Base-by-base conservation (phyloP, 225 moss, liverwort and hornwort genomes). In the Lunularia cruciata region DNA sequence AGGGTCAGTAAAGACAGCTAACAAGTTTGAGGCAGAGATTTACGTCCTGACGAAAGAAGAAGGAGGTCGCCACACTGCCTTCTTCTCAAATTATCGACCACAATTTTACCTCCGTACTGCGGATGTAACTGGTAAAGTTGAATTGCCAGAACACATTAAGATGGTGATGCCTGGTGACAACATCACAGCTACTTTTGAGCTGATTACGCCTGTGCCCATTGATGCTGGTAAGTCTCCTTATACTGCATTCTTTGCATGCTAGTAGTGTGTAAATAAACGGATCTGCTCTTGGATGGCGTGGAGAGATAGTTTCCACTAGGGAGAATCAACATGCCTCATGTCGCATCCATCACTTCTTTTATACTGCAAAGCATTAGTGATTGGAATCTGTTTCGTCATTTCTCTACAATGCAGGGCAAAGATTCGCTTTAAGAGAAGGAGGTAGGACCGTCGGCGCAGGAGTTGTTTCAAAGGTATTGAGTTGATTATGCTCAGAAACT, bases 91-190 rank as follows among this genome's bases (percentile, higher is more conserved):
- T 72, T 96, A 96, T 69, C 83, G 88, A 35, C 92, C 95, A 59
- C 95, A 96, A 62, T 92, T 96, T 59, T 96, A 96, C 82, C 81
- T 92, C 72, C 88, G 92, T 25, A 92, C 87, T 20, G 87, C 90
- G 18, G 90, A 96, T 72, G 76, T 96, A 26, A 96, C 90, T 60
- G 87, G 90, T 8, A 87, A 90, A 77, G 90, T 96, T 15, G 90
- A 96, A 57, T 86, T 92, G 64, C 92, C 87, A 25, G 95, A 96
- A 70, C 85, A 88, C 72, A 88, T 92, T 53, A 88, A 92, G 79
- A 96, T 96, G 95, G 92, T 96, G 64, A 92, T 96, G 95, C 90
- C 86, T 28, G 90, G 95, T 43, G 92, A 96, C 70, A 90, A 90
- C 40, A 60, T 96, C 58, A 96, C 86, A 40, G 88, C 88, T 37